Evolutionary conservation across 1,284 basidiomycete genomes (phyloP), one percentile per base, ranked within the genome.

Genomic region (Moniliophthora roreri): DNA sequence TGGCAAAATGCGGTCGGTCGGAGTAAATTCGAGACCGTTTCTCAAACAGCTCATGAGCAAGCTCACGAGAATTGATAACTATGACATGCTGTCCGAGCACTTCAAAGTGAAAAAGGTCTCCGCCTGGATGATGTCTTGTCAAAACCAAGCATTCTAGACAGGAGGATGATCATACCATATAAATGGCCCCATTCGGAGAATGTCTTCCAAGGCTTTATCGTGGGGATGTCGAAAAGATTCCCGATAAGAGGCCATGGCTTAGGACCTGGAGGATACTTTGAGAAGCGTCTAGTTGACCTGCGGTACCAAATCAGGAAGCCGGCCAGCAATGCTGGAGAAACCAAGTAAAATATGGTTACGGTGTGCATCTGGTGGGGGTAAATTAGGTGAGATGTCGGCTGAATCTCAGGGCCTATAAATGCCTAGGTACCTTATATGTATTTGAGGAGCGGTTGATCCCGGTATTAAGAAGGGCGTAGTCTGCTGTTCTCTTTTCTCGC

Each of bases 31-130:
- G 58, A 10, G 74, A 74, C 20, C 72, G 67, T 51, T 69, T 74
- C 16, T 77, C 75, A 20, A 79, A 64, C 10, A 79, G 62, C 5
- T 74, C 76, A 10, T 58, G 63, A 3, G 67, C 71, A 13, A 68
- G 61, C 34, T 69, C 61, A 8, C 68, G 49, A 0, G 72, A 71
- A 55, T 76, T 75, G 3, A 77, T 57, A n/a, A 79, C 59, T 40
- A 80, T 58, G 3, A 74, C 64, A 40, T 78, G 66, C 44, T 62
- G 57, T 7, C 62, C 57, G 24, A 65, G 59, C 2, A 62, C 41
- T 24, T 61, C 61, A 15, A 65, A 51, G 52, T 69, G 63, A 2
- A 72, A 50, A 15, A 73, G 59, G 46, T 62, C 58, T 5, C 28
- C 7, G 11, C 72, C 72, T 70, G 18, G 5, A 41, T n/a, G 11